Base-by-base conservation (phyloP, 495 filamentous ascomycete genomes). In the Penicillium canariense region DNA sequence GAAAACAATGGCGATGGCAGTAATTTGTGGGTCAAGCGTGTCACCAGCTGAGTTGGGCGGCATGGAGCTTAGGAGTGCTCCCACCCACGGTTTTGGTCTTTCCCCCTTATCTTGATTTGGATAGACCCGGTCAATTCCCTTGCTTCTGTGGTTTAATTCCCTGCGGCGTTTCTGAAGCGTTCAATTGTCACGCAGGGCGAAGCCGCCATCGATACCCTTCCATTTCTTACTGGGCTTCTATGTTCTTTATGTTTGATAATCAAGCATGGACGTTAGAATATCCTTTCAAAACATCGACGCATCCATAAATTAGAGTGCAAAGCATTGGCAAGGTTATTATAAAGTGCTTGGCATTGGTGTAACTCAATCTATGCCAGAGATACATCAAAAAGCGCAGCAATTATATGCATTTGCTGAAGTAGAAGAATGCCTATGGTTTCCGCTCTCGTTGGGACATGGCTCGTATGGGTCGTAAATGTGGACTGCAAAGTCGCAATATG, bases 1-100 rank as follows among this genome's bases (percentile, higher is more conserved):
- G 87, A 91, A 61, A 78, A 81, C 39, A 80, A 84, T 44, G 87
- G 81, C 51, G 85, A 89, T 55, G 82, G 84, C 10, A 89, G 84
- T 5, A 82, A 82, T 53, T 68, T 97, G 15, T 97, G 92, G 92
- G 85, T 97, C 39, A 78, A 87, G 67, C 74, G 90, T 51, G 86
- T 84, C 51, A 85, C 78, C 8, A 78, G 69, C 58, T 80, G 52
- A 77, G 38, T 55, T 31, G n/a, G n/a, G n/a, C n/a, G n/a, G n/a
- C n/a, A n/a, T n/a, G n/a, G n/a, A n/a, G n/a, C n/a, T n/a, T n/a
- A n/a, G n/a, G n/a, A n/a, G n/a, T n/a, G n/a, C n/a, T n/a, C n/a
- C n/a, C n/a, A n/a, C n/a, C n/a, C n/a, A n/a, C n/a, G n/a, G n/a
- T n/a, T 39, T 39, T 17, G 59, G 15, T 50, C 22, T 12, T 22